A percentile compares a stretch with the other conserved stretches of the same genome.
These are phyloP conservation scores for Teratosphaeria destructans DNA, from an alignment of 2,329 filamentous ascomycete genomes.

Conservation along the genomic window DNA sequence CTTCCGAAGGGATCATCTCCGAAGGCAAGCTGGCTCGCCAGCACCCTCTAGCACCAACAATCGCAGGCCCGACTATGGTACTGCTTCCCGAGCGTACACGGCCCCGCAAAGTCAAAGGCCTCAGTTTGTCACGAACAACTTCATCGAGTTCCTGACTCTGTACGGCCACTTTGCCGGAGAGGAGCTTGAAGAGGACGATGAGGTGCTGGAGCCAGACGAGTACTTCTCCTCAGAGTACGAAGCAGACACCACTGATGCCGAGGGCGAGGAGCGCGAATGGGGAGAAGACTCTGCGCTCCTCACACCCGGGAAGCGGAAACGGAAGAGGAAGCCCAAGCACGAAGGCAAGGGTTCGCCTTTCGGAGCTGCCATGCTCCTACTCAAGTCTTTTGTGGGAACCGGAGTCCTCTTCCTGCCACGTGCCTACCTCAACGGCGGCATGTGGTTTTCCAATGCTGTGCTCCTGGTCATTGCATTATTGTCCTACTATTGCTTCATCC, in stretches of 20 bases:
- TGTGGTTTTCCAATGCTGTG: slow-evolving; percentile 90
- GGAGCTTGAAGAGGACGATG: slow-evolving; percentile 91
- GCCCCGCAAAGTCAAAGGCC: slow-evolving; percentile 31
- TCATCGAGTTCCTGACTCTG: slow-evolving; percentile 87
- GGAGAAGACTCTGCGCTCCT: slow-evolving; percentile 81
- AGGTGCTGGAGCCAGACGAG: slow-evolving; percentile 74
- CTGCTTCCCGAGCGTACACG: slow-evolving; percentile 13
- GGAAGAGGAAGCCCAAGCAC: slow-evolving; percentile 65
- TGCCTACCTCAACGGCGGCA: slow-evolving; percentile 90
- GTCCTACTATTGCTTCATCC: slow-evolving; percentile 95
- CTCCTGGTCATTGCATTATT: slow-evolving; percentile 75
- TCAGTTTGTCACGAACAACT: slow-evolving; percentile 76
- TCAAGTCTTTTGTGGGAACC: slow-evolving; percentile 97
- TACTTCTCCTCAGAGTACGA: slow-evolving; percentile 77
- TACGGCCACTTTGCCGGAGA: slow-evolving; percentile 98
- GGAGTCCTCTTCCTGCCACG: slow-evolving; percentile 87
- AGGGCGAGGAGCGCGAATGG: slow-evolving; percentile 53
- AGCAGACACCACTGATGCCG: slow-evolving; percentile 39
- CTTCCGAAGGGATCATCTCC: slow-evolving; percentile 81
- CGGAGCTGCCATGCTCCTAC: slow-evolving; percentile 70
- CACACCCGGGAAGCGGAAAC: slow-evolving; percentile 55
- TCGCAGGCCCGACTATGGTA: slow-evolving; percentile 23
- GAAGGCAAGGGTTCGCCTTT: slow-evolving; percentile 68
- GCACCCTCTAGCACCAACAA: slow-evolving; percentile 27
- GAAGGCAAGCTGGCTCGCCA: slow-evolving; percentile 55